These are phyloP conservation scores for Misopates orontium DNA, from an alignment of 257 asterid species.

Conservation along the genomic window DNA sequence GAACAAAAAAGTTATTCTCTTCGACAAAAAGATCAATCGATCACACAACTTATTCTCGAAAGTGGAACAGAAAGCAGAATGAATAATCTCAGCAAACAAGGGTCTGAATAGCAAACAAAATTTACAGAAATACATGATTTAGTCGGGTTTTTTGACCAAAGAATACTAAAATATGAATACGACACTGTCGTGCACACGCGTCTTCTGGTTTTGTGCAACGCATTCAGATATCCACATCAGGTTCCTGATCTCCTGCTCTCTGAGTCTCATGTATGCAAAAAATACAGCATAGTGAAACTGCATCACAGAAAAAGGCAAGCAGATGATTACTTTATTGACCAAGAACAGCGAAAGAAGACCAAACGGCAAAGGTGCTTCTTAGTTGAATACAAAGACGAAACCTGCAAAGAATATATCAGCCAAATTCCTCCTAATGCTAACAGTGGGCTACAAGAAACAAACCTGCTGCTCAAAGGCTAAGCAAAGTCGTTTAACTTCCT, in stretches of 20 bases:
- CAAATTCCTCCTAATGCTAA: slow-evolving; percentile 1
- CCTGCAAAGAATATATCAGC: slow-evolving; percentile 1
- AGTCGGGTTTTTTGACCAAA: not conserved
- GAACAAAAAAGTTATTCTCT: not conserved
- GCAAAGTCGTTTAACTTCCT: slow-evolving; percentile 94
- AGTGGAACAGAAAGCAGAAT: slow-evolving; percentile 19
- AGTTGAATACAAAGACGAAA: too few relatives aligned
- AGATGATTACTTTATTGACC: slow-evolving; percentile 1
- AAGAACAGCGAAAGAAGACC: not conserved
- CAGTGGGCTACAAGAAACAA: slow-evolving; percentile 24
- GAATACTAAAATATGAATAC: slow-evolving; percentile 72
- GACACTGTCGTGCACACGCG: slow-evolving; percentile 90
- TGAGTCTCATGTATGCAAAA: slow-evolving; percentile 85
- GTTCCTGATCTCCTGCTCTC: slow-evolving; percentile 97
- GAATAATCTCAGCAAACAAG: slow-evolving; percentile 28
- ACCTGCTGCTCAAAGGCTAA: slow-evolving; percentile 97
- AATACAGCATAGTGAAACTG: slow-evolving; percentile 92
- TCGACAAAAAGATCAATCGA: slow-evolving; percentile 8
- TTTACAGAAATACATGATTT: slow-evolving; percentile 26
- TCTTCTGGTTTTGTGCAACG: slow-evolving; percentile 93
- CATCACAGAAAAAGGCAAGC: slow-evolving; percentile 28
- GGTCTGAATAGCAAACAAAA: slow-evolving; percentile 27
- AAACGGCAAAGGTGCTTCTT: not conserved
- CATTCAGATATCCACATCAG: slow-evolving; percentile 98
- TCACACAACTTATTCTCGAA: slow-evolving; percentile 32